Conservation (phyloP, 192 early-diverging fungal genomes). For the Coemansia erecta region DNA sequence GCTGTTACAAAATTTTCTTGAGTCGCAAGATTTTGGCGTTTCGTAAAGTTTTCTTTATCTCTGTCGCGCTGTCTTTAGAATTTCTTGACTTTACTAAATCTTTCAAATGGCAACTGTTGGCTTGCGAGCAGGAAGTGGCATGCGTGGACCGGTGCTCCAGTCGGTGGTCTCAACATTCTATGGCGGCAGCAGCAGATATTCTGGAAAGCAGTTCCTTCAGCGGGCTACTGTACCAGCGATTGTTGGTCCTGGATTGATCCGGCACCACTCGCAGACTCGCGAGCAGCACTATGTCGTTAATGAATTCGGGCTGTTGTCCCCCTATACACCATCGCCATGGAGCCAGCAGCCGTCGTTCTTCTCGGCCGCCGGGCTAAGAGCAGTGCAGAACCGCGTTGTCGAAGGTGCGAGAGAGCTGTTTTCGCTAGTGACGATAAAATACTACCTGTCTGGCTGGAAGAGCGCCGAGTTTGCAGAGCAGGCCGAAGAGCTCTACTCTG, state of each 20-base stretch:
- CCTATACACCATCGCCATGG: slow-evolving; percentile 16
- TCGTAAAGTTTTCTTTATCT: background rate
- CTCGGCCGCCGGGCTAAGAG: slow-evolving; percentile 8
- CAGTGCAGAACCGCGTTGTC: background rate
- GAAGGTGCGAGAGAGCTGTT: slow-evolving; percentile 14
- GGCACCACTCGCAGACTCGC: slow-evolving; percentile 22
- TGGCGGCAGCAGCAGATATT: background rate
- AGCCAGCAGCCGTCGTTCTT: slow-evolving; percentile 16
- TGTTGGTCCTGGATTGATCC: background rate
- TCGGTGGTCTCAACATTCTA: slow-evolving; percentile 5
- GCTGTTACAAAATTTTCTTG: too few relatives aligned
- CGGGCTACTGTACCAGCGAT: background rate
- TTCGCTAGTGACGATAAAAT: slow-evolving; percentile 21
- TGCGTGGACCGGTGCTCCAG: slow-evolving; percentile 14
- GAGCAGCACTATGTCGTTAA: slow-evolving; percentile 26
- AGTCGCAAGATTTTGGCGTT: background rate
- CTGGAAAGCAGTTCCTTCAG: slow-evolving; percentile 1
- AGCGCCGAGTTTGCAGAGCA: slow-evolving; percentile 56
- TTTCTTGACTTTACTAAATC: background rate
- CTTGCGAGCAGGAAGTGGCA: slow-evolving; percentile 6
- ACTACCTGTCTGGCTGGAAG: slow-evolving; percentile 47
- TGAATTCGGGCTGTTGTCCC: slow-evolving; percentile 36
- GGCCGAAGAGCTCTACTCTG: slow-evolving; percentile 61
- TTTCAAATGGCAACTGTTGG: slow-evolving; percentile 26
- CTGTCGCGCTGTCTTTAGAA: too few relatives aligned